Conservation (phyloP, 306 rosid genomes). For the Hylodesmum podocarpum region DNA sequence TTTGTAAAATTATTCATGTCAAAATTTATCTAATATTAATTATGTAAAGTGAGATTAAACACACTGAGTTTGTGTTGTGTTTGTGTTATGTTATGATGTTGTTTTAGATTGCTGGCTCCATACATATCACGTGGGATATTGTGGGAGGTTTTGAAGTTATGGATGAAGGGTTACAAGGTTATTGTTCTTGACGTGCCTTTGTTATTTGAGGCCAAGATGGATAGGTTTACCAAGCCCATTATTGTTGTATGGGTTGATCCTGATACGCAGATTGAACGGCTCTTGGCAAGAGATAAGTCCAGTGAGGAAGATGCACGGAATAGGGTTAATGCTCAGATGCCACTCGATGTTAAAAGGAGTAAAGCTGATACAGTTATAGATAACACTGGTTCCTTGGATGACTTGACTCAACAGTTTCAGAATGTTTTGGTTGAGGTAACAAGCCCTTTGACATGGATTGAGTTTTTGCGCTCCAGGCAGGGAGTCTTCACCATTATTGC, state of each 20-base stretch:
- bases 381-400: slow-evolving; percentile 74
- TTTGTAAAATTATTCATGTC: too few species aligned
- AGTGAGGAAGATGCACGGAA: slow-evolving; percentile 62
- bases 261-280: slow-evolving; percentile 68
- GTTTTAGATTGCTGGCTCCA: slow-evolving; percentile 73
- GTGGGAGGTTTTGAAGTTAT: slow-evolving; percentile 69
- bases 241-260: slow-evolving; percentile 89
- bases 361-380: slow-evolving; percentile 74
- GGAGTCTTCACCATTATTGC: slow-evolving; percentile 53
- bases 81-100: background rate
- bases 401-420: slow-evolving; percentile 57
- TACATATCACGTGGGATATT: slow-evolving; percentile 77
- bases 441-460: slow-evolving; percentile 71
- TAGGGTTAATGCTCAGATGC: slow-evolving; percentile 77
- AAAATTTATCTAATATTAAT: too few species aligned
- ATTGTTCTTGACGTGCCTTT: slow-evolving; percentile 85
- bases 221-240: slow-evolving; percentile 78
- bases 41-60: too few species aligned
- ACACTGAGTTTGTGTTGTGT: too few species aligned
- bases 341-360: slow-evolving; percentile 58
- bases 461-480: slow-evolving; percentile 68
- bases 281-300: slow-evolving; percentile 60
- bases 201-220: slow-evolving; percentile 84
- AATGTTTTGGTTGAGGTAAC: slow-evolving; percentile 57
- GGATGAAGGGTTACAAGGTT: slow-evolving; percentile 76